Base-by-base conservation (phyloP, 371 early-diverging fungal species). In the Mucor saturninus region DNA sequence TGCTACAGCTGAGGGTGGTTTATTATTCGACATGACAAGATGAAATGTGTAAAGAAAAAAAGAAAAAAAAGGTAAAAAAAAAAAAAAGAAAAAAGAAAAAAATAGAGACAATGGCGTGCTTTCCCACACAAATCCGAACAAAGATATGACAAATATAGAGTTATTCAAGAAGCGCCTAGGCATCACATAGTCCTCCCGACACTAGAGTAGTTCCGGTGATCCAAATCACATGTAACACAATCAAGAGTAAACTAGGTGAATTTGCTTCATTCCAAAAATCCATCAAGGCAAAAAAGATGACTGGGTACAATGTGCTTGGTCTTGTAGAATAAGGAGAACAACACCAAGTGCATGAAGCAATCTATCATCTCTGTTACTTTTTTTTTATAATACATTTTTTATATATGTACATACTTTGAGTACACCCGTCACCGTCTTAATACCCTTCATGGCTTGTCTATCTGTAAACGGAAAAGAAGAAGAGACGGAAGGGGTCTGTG, bases 281-380 rank as follows among this genome's bases (percentile, higher is more conserved):
- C 15, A 79, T 38, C 8, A 68, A 53, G 4, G 82, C 82, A 37
- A 82, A 58, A 8, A 77, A 31, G 2, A 79, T 49, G 6, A 79
- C 63, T 0, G 79, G 76, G 52, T 77, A 82, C 10, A 82, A 62
- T 15, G 69, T 55, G 15, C 39, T 32, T 4, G 79, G 68, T 26
- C 61, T 59, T 29, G 74, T 59, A 10, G 76, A 65, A 56, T 79
- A 82, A 7, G 82, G 82, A 10, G 75, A 64, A 30, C 82, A 82
- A 14, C 77, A 67, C 52, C 73, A 75, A 11, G 72, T 73, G 45
- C 79, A 81, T 2, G 77, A 73, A 9, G 70, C 65, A 54, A 81
- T 64, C 81, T 82, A 28, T 21, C 26, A 48, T 48, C 2, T 9
- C 8, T 9, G 2, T 48, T 6, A 7, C 21, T 7, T 29, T 13